A percentile compares a stretch with the other conserved stretches of the same genome.
phyloP scores from a whole-genome alignment of 768 basidiomycete species.

The Boletus reticulatus region DNA sequence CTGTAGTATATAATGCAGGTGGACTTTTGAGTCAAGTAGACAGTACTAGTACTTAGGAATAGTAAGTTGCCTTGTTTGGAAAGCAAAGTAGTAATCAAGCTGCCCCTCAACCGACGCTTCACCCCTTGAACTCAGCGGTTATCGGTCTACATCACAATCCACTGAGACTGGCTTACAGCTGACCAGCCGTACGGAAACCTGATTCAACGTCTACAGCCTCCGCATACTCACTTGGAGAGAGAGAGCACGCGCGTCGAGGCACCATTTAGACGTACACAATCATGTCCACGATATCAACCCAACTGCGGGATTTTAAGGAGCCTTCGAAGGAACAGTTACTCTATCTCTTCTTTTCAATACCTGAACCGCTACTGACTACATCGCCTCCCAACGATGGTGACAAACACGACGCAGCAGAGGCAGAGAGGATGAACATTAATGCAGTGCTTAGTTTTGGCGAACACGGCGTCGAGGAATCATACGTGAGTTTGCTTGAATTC shows the following conservation, averaged over 20 bases:
- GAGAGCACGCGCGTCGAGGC: not conserved
- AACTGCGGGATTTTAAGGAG: conserved; percentile 89
- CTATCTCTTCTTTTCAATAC: conserved; percentile 85
- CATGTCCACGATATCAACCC: conserved; percentile 84
- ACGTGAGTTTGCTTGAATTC: conserved; percentile 55
- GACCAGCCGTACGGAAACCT: not conserved
- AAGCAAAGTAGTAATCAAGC: not conserved
- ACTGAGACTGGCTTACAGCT: conserved; percentile 1
- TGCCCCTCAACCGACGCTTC: conserved; percentile 11
- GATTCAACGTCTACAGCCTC: not conserved
- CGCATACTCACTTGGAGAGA: not conserved
- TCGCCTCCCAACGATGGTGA: conserved; percentile 19
- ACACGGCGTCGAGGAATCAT: conserved; percentile 86
- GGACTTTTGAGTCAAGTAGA: not conserved
- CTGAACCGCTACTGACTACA: conserved; percentile 34
- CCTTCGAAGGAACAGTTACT: conserved; percentile 85
- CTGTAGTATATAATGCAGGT: not conserved
- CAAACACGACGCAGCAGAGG: conserved; percentile 35
- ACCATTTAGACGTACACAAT: conserved; percentile 2
- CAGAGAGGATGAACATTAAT: conserved; percentile 82
- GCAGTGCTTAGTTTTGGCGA: conserved; percentile 79
- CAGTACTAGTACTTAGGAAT: too few relatives aligned
- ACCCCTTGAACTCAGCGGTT: not conserved
- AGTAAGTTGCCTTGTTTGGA: conserved; percentile 15
- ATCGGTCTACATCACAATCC: conserved; percentile 2